Percentiles rank a stretch among this genome's conserved stretches.
Conservation (phyloP, 2,329 filamentous ascomycete genomes). For the Lasiodiplodia sp. region DNA sequence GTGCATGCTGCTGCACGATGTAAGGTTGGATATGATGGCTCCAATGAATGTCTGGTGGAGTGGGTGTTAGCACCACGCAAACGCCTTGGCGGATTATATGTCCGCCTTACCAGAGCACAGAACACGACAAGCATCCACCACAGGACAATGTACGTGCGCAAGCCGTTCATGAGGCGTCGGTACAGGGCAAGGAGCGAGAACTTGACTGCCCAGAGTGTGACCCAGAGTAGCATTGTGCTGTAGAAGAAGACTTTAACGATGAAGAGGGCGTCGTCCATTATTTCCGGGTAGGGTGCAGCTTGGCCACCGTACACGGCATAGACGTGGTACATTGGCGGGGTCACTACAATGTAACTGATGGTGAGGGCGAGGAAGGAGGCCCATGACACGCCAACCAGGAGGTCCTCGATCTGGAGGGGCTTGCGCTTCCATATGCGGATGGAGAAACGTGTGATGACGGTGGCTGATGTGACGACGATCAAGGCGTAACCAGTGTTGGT, state of each 20-base stretch:
- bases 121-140: slow-evolving; percentile 49
- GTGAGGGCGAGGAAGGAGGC: slow-evolving; percentile 40
- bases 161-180: slow-evolving; percentile 45
- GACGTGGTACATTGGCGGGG: slow-evolving; percentile 44
- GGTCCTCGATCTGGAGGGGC: slow-evolving; percentile 34
- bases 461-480: slow-evolving; percentile 34
- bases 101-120: slow-evolving; percentile 42
- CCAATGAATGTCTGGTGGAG: slow-evolving; percentile 44
- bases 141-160: slow-evolving; percentile 42
- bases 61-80: neutral
- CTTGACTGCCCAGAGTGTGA: slow-evolving; percentile 51
- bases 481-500: slow-evolving; percentile 34
- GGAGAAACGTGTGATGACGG: slow-evolving; percentile 32
- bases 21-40: slow-evolving; percentile 46
- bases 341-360: slow-evolving; percentile 45
- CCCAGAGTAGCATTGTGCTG: slow-evolving; percentile 49
- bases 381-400: slow-evolving; percentile 38
- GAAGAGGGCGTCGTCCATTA: slow-evolving; percentile 41
- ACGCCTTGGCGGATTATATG: neutral
- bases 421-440: slow-evolving; percentile 18
- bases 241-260: slow-evolving; percentile 50
- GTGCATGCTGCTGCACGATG: slow-evolving; percentile 45
- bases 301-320: slow-evolving; percentile 37
- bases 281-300: slow-evolving; percentile 37
- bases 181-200: slow-evolving; percentile 51